A percentile compares a stretch with the other conserved stretches of the same genome.
Conservation (phyloP, 495 filamentous ascomycete genomes). For the Tuber aestivum region DNA sequence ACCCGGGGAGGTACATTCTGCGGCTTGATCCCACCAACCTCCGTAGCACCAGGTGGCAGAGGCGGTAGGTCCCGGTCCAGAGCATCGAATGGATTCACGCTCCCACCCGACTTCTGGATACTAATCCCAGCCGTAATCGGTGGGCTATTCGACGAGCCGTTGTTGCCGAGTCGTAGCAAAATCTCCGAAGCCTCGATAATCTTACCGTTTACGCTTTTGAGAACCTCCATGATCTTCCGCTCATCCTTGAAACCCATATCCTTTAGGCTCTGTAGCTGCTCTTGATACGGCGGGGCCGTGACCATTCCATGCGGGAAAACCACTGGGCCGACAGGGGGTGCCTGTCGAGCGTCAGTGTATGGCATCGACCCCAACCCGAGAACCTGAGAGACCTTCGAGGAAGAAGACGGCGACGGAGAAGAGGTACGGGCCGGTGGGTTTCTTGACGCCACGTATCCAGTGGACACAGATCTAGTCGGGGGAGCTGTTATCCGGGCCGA, state of each 20-base stretch:
- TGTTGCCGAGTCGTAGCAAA: conserved; percentile 52
- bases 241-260: conserved; percentile 94
- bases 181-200: conserved; percentile 79
- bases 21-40: conserved; percentile 62
- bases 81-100: conserved; percentile 62
- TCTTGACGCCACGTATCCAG: conserved; percentile 23
- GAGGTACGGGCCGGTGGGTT: conserved; percentile 14
- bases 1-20: conserved; percentile 54
- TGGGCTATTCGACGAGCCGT: conserved; percentile 41
- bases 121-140: conserved; percentile 42
- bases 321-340: conserved; percentile 19
- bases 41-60: conserved; percentile 39
- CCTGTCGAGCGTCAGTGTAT: conserved; percentile 25
- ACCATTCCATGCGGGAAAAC: conserved; percentile 40
- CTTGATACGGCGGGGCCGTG: conserved; percentile 47
- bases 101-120: conserved; percentile 47
- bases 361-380: conserved; percentile 29
- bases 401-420: conserved; percentile 20
- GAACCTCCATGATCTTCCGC: conserved; percentile 66
- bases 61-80: conserved; percentile 39
- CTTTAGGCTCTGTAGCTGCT: conserved; percentile 67
- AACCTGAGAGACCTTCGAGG: conserved; percentile 39
- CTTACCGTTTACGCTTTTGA: conserved; percentile 75
- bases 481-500: conserved; percentile 18
- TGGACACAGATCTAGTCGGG: conserved; percentile 18